These are phyloP conservation scores for Leonotis leonurus DNA, from an alignment of 257 asterid species.

Conservation along the genomic window DNA sequence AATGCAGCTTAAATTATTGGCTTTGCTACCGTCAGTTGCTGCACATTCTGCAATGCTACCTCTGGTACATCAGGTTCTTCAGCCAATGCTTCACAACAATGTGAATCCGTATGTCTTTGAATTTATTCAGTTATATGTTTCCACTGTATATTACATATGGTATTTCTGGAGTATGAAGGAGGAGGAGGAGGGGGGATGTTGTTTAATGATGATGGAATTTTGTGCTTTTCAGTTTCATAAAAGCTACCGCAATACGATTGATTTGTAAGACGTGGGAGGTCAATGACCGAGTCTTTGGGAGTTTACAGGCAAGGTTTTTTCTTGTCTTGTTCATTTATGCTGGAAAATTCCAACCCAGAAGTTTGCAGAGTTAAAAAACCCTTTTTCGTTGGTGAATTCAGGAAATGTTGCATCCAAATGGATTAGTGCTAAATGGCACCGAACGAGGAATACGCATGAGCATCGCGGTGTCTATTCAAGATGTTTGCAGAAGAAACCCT, in stretches of 20 bases:
- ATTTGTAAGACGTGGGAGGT: conserved; percentile 92
- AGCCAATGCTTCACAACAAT: conserved; percentile 88
- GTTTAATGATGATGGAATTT: conserved; percentile 3
- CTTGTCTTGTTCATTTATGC: conserved; percentile 5
- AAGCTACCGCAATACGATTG: conserved; percentile 81
- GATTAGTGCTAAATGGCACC: conserved; percentile 40
- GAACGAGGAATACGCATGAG: conserved; percentile 57
- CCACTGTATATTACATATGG: not conserved
- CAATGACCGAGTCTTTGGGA: conserved; percentile 81
- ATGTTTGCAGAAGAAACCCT: conserved; percentile 87
- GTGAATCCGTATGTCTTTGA: conserved; percentile 60
- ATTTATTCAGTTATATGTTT: conserved; percentile 14
- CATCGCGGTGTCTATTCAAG: conserved; percentile 77
- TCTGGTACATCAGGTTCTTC: conserved; percentile 70
- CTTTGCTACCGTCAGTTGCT: conserved; percentile 77
- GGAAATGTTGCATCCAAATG: conserved; percentile 66
- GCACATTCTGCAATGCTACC: conserved; percentile 90
- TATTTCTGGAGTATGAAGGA: not conserved
- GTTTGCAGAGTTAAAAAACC: not conserved
- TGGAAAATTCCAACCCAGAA: not conserved
- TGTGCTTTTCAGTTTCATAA: conserved; percentile 45
- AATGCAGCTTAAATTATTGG: conserved; percentile 82
- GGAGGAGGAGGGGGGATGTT: not conserved
- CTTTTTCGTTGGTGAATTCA: conserved; percentile 33
- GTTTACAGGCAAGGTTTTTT: conserved; percentile 70